Evolutionary conservation across 257 asterid genomes (phyloP), one percentile per base, ranked within the genome.

Genomic region (Lantana camara): DNA sequence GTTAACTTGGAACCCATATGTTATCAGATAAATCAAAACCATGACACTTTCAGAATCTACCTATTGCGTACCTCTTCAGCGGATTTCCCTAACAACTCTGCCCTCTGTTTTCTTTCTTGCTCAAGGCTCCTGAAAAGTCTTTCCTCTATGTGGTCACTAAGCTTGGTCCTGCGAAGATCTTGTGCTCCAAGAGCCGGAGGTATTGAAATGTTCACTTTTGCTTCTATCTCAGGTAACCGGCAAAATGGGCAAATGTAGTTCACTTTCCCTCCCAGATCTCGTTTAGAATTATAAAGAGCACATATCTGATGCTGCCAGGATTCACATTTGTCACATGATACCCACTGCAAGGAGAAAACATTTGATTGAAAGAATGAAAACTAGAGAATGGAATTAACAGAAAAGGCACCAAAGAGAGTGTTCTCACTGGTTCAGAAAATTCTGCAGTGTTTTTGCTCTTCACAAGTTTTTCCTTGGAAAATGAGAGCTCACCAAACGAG

Each of bases 221-320:
- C 60, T 70, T 77, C 59, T 23, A 77, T 72, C 74, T 81, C 83
- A 21, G 60, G 52, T 66, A 82, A 75, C 32, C 84, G 83, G 70
- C 95, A 90, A 57, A 67, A 65, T 15, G 93, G 89, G 72, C 94
- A 84, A 48, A 66, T 56, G 66, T 84, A 84, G 56, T 67, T 67
- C 16, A 67, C 85, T 68, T 64, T 55, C 66, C 87, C 89, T 54
- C 72, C 84, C 53, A 41, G 15, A 62, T 89, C 95, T 27, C 47
- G 70, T 57, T 70, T 63, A 41, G 79, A 67, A 69, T 86, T 89
- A 67, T 73, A 89, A 14, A 89, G 93, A 41, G 82, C 95, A 60
- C 95, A 89, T 40, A 82, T 74, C 75, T 84, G 95, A 77, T 89
- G 96, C 42, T 84, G 90, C 94, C 95, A 89, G 50, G 63, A 4